Base-by-base conservation (phyloP, 257 asterid genomes). In the Lantana camara region DNA sequence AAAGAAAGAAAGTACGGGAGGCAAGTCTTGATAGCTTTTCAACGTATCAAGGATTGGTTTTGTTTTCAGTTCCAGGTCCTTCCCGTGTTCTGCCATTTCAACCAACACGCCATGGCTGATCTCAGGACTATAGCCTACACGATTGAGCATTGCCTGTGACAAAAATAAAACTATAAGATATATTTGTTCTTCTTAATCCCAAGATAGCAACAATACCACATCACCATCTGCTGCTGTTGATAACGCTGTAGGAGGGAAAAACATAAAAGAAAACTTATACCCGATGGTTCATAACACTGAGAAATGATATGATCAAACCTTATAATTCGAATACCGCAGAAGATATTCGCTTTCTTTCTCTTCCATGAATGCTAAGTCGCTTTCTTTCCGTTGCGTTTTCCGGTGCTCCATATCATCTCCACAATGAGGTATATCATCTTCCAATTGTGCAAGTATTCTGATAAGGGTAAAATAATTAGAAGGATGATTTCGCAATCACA, bases 1-100 rank as follows among this genome's bases (percentile, higher is more conserved):
- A 27, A n/a, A 42, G 41, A 20, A 70, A 53, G 54, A 42, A 24
- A 62, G 42, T 81, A 94, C 99, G 41, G 99, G 99, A 60, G 99
- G 99, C 70, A 90, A 80, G 71, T 94, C 97, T 82, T 94, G 99
- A 87, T 94, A 94, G 82, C 99, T 94, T 83, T 97, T 86, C 71
- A 94, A 70, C 16, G 99, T 94, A 68, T 94, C 99, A 0, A 86
- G 87, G 60, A 94, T 84, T 53, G 96, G 99, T 70, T 90, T 94
- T 22, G 96, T 90, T 79, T 90, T 87, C 90, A 82, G 90, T 73
- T 88, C 99, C 74, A 88, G 69, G 50, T 90, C 97, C 80, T 94
- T 94, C 85, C 72, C 75, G 68, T 88, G 99, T 89, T 90, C 99
- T 29, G 99, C 93, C 99, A 94, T 85, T 83, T 94, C 97, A 46